A percentile compares a stretch with the other conserved stretches of the same genome.
Evolutionary conservation across 2,329 filamentous ascomycete species (phyloP).

Genomic region (Zasmidium angulare): DNA sequence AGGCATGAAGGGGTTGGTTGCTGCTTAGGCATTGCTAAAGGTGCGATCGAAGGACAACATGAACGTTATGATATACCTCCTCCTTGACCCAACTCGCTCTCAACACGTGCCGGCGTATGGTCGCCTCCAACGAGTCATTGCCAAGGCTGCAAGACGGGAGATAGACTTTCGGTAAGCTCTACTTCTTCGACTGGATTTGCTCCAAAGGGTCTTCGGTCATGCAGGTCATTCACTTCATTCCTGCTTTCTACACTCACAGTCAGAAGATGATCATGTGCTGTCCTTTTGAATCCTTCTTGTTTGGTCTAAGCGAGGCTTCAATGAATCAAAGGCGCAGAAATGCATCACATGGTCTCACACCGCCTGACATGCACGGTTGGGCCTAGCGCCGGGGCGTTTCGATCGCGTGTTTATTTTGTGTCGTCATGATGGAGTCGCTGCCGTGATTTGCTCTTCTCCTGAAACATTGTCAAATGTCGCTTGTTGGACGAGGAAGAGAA

Average conservation of each 20-base stretch:
- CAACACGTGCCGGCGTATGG: not conserved
- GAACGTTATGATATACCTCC: no score
- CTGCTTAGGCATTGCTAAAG: not conserved
- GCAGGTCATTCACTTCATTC: not conserved
- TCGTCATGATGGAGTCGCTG: not conserved
- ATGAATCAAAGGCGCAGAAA: not conserved
- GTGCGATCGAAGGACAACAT: no score
- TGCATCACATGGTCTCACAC: not conserved
- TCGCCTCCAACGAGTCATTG: not conserved
- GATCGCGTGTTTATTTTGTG: slow-evolving; percentile 1
- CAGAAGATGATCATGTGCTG: not conserved
- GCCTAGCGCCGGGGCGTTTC: not conserved
- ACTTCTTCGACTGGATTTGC: not conserved
- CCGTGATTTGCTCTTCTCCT: not conserved
- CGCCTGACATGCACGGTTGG: not conserved
- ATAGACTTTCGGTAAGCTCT: not conserved
- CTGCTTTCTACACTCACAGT: no score
- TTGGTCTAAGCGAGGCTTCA: not conserved
- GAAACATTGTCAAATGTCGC: not conserved
- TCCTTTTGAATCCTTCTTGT: not conserved
- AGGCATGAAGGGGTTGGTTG: slow-evolving; percentile 27
- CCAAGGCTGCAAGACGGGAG: not conserved
- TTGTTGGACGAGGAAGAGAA: no score
- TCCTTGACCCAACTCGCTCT: no score
- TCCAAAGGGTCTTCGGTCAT: not conserved